phyloP scores from a whole-genome alignment of 202 grass and related monocot species.

The Saccharum hybrid region DNA sequence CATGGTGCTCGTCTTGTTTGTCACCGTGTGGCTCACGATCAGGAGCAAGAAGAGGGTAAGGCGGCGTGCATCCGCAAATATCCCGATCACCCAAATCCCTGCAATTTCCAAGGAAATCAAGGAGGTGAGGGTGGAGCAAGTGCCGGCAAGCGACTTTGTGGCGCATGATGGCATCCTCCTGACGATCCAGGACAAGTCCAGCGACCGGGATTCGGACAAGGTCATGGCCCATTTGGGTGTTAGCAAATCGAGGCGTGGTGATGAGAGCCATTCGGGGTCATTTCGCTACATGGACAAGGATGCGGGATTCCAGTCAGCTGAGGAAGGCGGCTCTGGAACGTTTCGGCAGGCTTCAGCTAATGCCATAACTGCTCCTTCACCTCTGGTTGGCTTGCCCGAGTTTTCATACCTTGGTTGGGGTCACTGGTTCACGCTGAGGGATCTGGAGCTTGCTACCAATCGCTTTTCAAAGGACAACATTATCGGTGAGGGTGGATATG shows the following conservation, averaged over 20 bases:
- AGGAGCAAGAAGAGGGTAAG: slow-evolving; percentile 65
- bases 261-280: slow-evolving; percentile 78
- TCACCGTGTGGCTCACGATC: slow-evolving; percentile 64
- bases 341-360: slow-evolving; percentile 62
- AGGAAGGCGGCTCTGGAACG: slow-evolving; percentile 71
- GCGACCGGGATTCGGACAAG: slow-evolving; percentile 71
- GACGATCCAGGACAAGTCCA: slow-evolving; percentile 64
- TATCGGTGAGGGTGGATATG: slow-evolving; percentile 96
- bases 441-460: slow-evolving; percentile 85
- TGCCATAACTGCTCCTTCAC: slow-evolving; percentile 60
- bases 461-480: slow-evolving; percentile 96
- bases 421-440: slow-evolving; percentile 97
- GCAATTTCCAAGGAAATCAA: slow-evolving; percentile 96
- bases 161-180: slow-evolving; percentile 55
- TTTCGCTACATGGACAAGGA: slow-evolving; percentile 72
- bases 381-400: slow-evolving; percentile 81
- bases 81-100: slow-evolving; percentile 83
- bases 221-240: slow-evolving; percentile 61
- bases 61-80: slow-evolving; percentile 52
- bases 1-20: slow-evolving; percentile 64
- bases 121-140: slow-evolving; percentile 82
- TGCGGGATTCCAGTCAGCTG: slow-evolving; percentile 69
- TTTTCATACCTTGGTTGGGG: slow-evolving; percentile 94
- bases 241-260: slow-evolving; percentile 64
- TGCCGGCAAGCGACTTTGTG: slow-evolving; percentile 49